phyloP scores from a whole-genome alignment of 768 basidiomycete genomes.

The Mycena pura region DNA sequence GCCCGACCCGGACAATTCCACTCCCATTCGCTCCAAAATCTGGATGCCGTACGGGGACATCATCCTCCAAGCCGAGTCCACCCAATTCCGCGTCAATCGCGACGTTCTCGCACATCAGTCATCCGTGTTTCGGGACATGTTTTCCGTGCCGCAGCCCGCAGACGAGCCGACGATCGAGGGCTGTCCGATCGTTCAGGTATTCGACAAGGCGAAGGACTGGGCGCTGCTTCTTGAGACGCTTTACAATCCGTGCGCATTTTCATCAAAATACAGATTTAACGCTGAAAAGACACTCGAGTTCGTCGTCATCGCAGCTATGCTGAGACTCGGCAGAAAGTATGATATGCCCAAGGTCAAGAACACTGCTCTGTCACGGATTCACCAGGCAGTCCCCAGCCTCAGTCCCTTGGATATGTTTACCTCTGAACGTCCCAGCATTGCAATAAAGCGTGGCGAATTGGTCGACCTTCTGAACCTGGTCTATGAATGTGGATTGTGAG shows the following conservation, averaged over 20 bases:
- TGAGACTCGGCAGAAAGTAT: conserved; percentile 15
- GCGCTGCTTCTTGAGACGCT: neutral
- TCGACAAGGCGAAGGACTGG: conserved; percentile 21
- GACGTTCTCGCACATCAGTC: conserved; percentile 22
- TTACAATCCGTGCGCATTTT: conserved; percentile 1
- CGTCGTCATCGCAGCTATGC: neutral
- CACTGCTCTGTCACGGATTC: neutral
- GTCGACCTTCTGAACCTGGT: conserved; percentile 8
- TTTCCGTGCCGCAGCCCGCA: conserved; percentile 49
- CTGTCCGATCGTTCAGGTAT: conserved; percentile 29
- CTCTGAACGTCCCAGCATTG: too few relatives aligned
- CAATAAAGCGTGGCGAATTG: conserved; percentile 7
- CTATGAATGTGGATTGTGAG: conserved; percentile 12
- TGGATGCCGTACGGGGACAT: conserved; percentile 6
- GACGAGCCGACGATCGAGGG: conserved; percentile 25
- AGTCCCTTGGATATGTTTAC: neutral
- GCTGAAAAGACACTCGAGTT: neutral
- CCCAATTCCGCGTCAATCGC: conserved; percentile 1
- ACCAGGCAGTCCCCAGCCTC: conserved; percentile 3
- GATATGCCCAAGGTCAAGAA: neutral
- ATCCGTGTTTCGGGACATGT: conserved; percentile 54
- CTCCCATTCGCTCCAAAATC: neutral
- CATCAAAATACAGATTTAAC: neutral
- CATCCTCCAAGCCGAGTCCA: conserved; percentile 6
- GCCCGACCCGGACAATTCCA: neutral